Evolutionary conservation across 2,329 filamentous ascomycete genomes (phyloP), one percentile per base, ranked within the genome.

Genomic region (Thielaviopsis euricoi): DNA sequence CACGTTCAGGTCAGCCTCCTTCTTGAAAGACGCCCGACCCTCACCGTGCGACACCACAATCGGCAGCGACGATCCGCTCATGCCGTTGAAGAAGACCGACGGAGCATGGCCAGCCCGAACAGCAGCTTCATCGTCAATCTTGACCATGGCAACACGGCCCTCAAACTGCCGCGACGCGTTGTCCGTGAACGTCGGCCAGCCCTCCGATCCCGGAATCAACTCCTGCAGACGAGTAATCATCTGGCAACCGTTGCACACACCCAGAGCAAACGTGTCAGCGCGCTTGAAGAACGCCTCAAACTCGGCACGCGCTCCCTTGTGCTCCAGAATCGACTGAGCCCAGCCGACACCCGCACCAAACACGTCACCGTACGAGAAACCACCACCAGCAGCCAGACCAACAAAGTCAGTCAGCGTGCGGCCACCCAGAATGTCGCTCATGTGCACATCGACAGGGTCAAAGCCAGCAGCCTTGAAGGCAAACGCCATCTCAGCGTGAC

Each of bases 221-320:
- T 85, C 82, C 67, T 88, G 88, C 71, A 72, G 69, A 55, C 89
- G 82, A 6, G 86, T 86, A 48, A 97, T 75, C 81, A 97, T 95
- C 71, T 98, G 93, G 68, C 93, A 97, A 55, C 93, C 93, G 69
- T 98, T 98, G 78, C 93, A 97, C 37, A 97, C 89, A 64, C 93
- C 93, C 0, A 98, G 78, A 0, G 89, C 78, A 70, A 98, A 97
- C 0, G 93, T 97, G 67, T 96, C 89, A 4, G 83, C 80, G 29
- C 93, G 82, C 63, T 83, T 78, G 73, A 97, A 97, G 78, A 96
- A 97, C 53, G 74, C 71, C 65, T 85, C 75, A 72, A 97, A 96
- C 64, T 91, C 86, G 59, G 78, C 76, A 49, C 89, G 82, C 1
- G 79, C 78, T 49, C 85, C 84, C 59, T 85, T 79, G 71, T 97